These are phyloP conservation scores for Clonostachys rosea DNA, from an alignment of 2,329 filamentous ascomycete genomes.

Conservation along the genomic window DNA sequence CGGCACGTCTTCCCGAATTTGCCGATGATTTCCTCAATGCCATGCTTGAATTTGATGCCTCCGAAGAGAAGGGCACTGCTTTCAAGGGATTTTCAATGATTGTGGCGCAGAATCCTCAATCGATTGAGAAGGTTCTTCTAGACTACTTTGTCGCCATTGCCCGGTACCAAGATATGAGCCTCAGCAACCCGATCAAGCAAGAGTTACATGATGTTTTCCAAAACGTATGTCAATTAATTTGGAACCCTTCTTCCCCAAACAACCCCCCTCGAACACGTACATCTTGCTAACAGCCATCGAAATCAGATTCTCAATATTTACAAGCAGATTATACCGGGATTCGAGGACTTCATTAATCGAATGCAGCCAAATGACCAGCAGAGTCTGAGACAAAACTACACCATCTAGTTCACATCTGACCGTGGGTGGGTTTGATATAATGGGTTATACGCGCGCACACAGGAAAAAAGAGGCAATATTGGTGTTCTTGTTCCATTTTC, in stretches of 20 bases:
- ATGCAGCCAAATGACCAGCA: slow-evolving; percentile 45
- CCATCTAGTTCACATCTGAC: slow-evolving; percentile 14
- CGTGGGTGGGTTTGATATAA: no score
- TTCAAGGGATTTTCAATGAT: slow-evolving; percentile 86
- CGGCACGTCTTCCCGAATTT: slow-evolving; percentile 74
- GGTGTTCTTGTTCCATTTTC: no score
- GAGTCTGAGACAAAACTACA: slow-evolving; percentile 42
- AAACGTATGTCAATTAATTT: slow-evolving; percentile 50
- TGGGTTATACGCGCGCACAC: no score
- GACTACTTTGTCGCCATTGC: slow-evolving; percentile 84
- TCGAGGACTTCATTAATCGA: slow-evolving; percentile 47
- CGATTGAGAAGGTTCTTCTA: slow-evolving; percentile 81
- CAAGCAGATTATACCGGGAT: slow-evolving; percentile 55
- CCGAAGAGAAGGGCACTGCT: slow-evolving; percentile 91
- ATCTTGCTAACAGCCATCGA: slow-evolving; percentile 4
- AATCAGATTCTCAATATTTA: slow-evolving; percentile 48
- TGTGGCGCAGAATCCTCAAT: slow-evolving; percentile 81
- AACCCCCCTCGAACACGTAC: not conserved
- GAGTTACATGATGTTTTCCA: slow-evolving; percentile 71
- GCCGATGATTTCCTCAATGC: slow-evolving; percentile 76
- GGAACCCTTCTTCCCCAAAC: not conserved
- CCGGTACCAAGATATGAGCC: slow-evolving; percentile 62
- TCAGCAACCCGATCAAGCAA: slow-evolving; percentile 56
- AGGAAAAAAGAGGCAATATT: no score
- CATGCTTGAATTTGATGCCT: slow-evolving; percentile 81